Evolutionary conservation across 495 filamentous ascomycete species (phyloP).

Genomic region (Hyphodiscus hymeniophilus): DNA sequence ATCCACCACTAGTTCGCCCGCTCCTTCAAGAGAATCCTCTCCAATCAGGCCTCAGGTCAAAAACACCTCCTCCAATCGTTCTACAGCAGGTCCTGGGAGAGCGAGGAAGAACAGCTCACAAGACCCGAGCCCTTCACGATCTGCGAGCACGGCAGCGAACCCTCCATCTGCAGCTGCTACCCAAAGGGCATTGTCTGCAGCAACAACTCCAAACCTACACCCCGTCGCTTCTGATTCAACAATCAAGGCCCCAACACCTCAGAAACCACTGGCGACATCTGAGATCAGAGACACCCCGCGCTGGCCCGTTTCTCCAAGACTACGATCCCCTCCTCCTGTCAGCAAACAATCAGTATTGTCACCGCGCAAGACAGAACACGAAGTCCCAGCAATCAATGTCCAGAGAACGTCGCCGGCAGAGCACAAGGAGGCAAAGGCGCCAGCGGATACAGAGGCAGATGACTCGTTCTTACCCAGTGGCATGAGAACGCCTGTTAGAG

Average conservation of each 20-base stretch:
- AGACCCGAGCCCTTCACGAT: constrained; percentile 59
- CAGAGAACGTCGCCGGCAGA: constrained; percentile 42
- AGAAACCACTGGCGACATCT: constrained; percentile 43
- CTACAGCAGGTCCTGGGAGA: constrained; percentile 31
- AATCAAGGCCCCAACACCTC: constrained; percentile 50
- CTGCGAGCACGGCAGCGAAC: constrained; percentile 36
- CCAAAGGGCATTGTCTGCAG: constrained; percentile 55
- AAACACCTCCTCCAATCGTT: constrained; percentile 21
- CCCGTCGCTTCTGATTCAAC: constrained; percentile 42
- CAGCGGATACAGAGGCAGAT: constrained; percentile 44
- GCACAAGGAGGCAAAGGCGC: constrained; percentile 24
- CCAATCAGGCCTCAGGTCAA: constrained; percentile 32
- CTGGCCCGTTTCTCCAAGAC: constrained; percentile 58
- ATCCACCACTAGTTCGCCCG: constrained; percentile 38
- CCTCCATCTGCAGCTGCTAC: constrained; percentile 50
- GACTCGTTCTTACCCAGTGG: constrained; percentile 44
- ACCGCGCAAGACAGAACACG: constrained; percentile 36
- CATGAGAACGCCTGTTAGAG: constrained; percentile 58
- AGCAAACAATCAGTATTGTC: constrained; percentile 33
- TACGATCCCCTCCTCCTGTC: constrained; percentile 60
- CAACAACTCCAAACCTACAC: constrained; percentile 50
- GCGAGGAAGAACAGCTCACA: constrained; percentile 62
- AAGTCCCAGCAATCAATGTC: constrained; percentile 45
- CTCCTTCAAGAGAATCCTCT: constrained; percentile 42
- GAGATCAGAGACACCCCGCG: constrained; percentile 50